Base-by-base conservation (phyloP, 345 rosid genomes). In the Microcos paniculata region DNA sequence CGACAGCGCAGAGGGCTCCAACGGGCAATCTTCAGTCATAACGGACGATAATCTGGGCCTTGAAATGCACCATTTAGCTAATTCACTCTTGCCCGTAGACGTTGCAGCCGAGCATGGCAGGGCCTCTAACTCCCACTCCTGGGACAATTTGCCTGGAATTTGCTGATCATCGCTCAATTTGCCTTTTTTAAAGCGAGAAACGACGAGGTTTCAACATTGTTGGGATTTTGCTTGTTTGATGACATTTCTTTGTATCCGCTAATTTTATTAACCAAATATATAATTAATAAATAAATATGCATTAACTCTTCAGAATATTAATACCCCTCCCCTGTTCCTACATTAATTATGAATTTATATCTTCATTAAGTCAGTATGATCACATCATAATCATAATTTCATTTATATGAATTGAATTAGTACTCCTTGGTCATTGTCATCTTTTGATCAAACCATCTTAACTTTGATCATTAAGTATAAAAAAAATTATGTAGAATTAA, bases 21-120 rank as follows among this genome's bases (percentile, higher is more conserved):
- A 84, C 21, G 89, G 90, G 40, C 89, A 78, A 66, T 89, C 91
- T 19, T 90, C 94, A 28, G 83, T 79, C 21, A 82, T 85, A 35
- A 85, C 88, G 23, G 88, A 89, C 26, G 90, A 87, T 19, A 81
- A 88, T 70, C 78, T 80, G 52, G 90, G 87, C 43, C 83, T 84
- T 35, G 88, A 90, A 19, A 80, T 87, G 89, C 97, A 89, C 76
- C 94, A 87, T 7, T 63, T 88, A 18, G 89, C 88, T 72, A 35
- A 35, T 35, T 91, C 89, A 40, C 19, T 87, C 33, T 81, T 87
- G 58, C 88, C 88, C 0, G 71, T 61, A 14, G 89, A 78, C 72
- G 70, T 86, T 35, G 72, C 83, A 51, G 21, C 84, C 4, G 71
- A 76, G 62, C 80, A 80, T 24, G 82, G 77, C 40, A 84, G 70